Conservation (phyloP, 2,329 filamentous ascomycete species). For the Cercospora canescens region DNA sequence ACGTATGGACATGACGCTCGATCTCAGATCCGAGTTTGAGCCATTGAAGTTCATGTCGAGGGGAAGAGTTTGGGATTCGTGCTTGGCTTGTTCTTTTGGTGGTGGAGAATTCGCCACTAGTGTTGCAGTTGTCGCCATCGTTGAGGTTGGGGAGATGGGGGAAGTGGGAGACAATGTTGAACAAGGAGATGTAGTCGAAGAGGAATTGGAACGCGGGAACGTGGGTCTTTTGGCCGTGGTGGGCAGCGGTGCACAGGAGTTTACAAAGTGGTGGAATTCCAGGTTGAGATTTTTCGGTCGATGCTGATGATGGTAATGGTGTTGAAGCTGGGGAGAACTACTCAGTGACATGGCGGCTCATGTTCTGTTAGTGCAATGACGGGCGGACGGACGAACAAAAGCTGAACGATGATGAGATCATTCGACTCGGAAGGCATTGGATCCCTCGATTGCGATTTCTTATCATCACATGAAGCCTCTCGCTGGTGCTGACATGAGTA, state of each 20-base stretch:
- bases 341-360: too few species aligned
- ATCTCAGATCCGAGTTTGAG: neutral
- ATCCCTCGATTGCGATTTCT: neutral
- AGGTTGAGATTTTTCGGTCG: neutral
- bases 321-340: neutral
- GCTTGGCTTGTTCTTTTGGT: neutral
- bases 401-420: neutral
- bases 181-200: neutral
- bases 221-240: neutral
- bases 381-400: neutral
- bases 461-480: neutral
- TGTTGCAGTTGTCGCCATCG: neutral
- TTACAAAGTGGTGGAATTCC: neutral
- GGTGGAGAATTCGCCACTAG: neutral
- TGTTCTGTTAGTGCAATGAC: too few species aligned
- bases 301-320: neutral
- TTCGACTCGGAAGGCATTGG: neutral
- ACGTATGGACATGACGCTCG: neutral
- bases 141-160: neutral
- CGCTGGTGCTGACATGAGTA: neutral
- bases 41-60: neutral
- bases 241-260: neutral
- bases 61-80: constrained; percentile 11
- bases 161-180: neutral
- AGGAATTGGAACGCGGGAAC: neutral